Base-by-base conservation (phyloP, 495 filamentous ascomycete genomes). In the Massariosphaeria phaeospora region DNA sequence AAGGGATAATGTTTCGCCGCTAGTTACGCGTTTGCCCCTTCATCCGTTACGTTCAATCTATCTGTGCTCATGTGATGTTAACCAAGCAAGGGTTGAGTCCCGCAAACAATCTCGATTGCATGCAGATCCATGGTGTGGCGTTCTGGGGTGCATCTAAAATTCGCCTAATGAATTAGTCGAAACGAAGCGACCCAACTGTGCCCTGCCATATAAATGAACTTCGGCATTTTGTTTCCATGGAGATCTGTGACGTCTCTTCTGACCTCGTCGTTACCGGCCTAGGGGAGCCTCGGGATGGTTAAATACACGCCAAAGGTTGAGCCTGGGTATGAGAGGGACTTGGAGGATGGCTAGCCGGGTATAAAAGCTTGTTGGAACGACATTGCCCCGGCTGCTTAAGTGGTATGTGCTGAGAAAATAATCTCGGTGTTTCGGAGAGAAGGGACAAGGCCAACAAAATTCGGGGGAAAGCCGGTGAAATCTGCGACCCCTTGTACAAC, bases 31-130 rank as follows among this genome's bases (percentile, higher is more conserved):
- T 34, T 43, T 33, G 33, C 33, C 56, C 56, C 44, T 59, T 59
- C 56, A 59, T 59, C 56, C 56, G 56, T 46, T 41, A 21, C 20
- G 9, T 11, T 29, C 48, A 53, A 59, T 53, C 20, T 59, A 59
- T 23, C 21, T 20, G 35, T 44, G 17, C 33, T 27, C 49, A 17
- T 54, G 43, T 30, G 43, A 53, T 43, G 48, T 12, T 27, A 38
- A 42, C 48, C 23, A 43, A 25, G 3, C 39, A 45, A 50, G 43
- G 48, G 56, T 9, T 43, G 13, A 17, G 2, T 31, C 24, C 24
- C 49, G 36, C 31, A 23, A 24, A 13, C 53, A 25, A 1, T 49
- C 36, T 30, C 20, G 10, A 33, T 17, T 47, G 39, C 23, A 52
- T 52, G 55, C 56, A 34, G 42, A 59, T 34, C 17, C n/a, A n/a